phyloP scores from a whole-genome alignment of 495 filamentous ascomycete species.

The Penicillium manginii region DNA sequence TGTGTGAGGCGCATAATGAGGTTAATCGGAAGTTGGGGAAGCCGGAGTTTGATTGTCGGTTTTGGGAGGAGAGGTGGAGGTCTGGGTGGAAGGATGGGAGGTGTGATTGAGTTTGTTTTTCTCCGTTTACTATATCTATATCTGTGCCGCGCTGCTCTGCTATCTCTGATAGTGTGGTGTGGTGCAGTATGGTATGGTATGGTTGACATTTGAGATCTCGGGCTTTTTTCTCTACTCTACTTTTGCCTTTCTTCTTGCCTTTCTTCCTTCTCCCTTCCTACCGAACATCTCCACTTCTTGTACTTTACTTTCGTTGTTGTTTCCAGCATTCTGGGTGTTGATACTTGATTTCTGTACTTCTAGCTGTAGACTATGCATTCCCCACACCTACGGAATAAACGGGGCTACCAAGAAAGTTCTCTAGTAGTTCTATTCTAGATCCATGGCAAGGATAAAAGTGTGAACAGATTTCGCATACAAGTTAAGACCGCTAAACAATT shows the following conservation, averaged over 20 bases:
- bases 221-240: background rate
- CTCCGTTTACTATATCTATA: too few species aligned
- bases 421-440: background rate
- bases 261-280: background rate
- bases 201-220: background rate
- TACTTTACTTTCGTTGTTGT: background rate
- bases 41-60: conserved; percentile 83
- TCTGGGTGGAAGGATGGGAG: conserved; percentile 90
- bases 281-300: background rate
- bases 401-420: background rate
- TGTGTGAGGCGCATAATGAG: conserved; percentile 97
- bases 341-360: background rate
- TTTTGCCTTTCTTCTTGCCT: background rate
- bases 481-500: conserved; percentile 40
- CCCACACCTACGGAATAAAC: background rate
- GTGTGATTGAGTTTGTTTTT: conserved; percentile 36
- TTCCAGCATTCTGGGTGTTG: conserved; percentile 14
- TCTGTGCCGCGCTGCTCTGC: too few species aligned
- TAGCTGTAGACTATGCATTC: background rate
- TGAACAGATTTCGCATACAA: conserved; percentile 30
- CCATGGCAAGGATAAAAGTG: background rate
- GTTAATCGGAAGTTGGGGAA: conserved; percentile 96
- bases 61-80: conserved; percentile 94
- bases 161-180: too few species aligned
- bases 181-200: background rate